A percentile compares a stretch with the other conserved stretches of the same genome.
These are phyloP conservation scores for Favolaschia claudopus DNA, from an alignment of 768 basidiomycete species.

Conservation along the genomic window DNA sequence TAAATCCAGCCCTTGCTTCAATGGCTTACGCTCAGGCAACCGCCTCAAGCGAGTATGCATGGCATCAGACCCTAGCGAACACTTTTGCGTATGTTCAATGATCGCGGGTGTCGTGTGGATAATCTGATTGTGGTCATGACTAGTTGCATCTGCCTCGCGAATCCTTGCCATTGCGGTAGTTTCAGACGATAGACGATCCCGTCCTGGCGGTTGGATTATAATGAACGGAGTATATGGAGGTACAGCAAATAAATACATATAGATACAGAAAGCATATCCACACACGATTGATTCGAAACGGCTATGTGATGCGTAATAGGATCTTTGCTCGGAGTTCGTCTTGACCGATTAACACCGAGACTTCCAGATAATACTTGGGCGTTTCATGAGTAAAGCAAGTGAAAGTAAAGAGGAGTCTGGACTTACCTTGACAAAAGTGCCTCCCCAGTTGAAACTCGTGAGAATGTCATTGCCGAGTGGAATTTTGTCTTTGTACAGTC, in stretches of 20 bases:
- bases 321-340: conserved; percentile 16
- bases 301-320: conserved; percentile 7
- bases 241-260: neutral
- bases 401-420: neutral
- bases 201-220: too few species aligned
- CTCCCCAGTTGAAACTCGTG: conserved; percentile 51
- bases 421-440: conserved; percentile 51
- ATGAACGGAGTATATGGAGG: neutral
- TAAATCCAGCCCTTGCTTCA: too few species aligned
- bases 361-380: conserved; percentile 15
- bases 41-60: too few species aligned
- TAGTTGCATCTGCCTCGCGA: too few species aligned
- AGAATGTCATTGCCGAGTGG: conserved; percentile 48
- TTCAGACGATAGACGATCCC: too few species aligned
- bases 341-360: conserved; percentile 13
- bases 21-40: too few species aligned
- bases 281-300: neutral
- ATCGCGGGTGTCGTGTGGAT: too few species aligned
- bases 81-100: too few species aligned
- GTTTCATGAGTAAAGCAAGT: neutral
- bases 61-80: too few species aligned
- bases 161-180: too few species aligned
- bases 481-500: conserved; percentile 54
- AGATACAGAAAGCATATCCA: too few species aligned
- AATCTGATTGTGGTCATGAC: too few species aligned